phyloP scores from a whole-genome alignment of 1,284 basidiomycete species.

The Ganoderma boninense region DNA sequence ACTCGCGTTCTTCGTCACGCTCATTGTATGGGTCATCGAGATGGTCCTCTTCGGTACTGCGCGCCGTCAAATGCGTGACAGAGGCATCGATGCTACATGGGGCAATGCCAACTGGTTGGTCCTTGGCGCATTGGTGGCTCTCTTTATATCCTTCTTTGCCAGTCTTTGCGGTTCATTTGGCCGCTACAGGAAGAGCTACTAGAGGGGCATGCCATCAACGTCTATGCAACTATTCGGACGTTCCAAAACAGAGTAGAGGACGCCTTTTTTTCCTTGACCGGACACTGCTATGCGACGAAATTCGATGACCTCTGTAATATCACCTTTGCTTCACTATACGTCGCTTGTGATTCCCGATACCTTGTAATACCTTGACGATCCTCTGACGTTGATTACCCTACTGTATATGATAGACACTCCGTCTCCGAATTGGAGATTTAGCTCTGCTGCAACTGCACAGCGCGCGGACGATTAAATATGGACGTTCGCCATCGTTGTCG shows the following conservation, averaged over 20 bases:
- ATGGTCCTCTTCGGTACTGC: slow-evolving; percentile 83
- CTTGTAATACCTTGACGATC: not conserved
- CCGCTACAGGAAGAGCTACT: slow-evolving; percentile 54
- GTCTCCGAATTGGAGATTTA: not conserved
- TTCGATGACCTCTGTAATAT: not conserved
- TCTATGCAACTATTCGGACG: not conserved
- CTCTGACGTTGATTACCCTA: not conserved
- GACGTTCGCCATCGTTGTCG: not conserved
- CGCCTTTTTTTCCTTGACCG: not conserved
- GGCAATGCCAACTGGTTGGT: slow-evolving; percentile 85
- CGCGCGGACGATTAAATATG: too few species aligned
- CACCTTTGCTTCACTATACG: not conserved
- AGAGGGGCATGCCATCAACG: not conserved
- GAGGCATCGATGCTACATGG: slow-evolving; percentile 62
- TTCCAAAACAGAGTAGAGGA: not conserved
- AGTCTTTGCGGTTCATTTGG: slow-evolving; percentile 75
- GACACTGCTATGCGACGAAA: not conserved
- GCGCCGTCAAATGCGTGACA: slow-evolving; percentile 62
- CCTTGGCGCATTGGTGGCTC: slow-evolving; percentile 72
- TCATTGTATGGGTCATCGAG: slow-evolving; percentile 79
- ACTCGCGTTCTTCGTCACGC: slow-evolving; percentile 68
- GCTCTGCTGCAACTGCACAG: too few species aligned
- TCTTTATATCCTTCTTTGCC: slow-evolving; percentile 72
- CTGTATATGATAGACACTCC: not conserved
- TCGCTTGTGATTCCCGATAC: not conserved